Evolutionary conservation across 805 yeast species (phyloP), one percentile per base, ranked within the genome.

Genomic region (Martiniozyma abietophila): DNA sequence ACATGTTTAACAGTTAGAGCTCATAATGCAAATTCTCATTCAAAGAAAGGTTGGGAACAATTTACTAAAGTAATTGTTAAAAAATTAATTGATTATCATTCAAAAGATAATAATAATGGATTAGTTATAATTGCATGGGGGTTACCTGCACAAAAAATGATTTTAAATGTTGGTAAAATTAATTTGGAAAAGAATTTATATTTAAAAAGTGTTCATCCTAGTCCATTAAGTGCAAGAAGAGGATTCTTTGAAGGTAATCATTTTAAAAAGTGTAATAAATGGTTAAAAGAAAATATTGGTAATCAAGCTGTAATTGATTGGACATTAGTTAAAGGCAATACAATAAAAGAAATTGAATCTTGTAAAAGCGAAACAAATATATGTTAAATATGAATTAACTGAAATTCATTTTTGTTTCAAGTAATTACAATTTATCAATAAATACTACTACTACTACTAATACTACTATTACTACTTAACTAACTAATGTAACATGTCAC

Each of bases 11-110:
- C 97, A 0, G 98, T 92, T 0, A 78, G 79, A 39, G 95, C 95
- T 0, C 96, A 89, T 51, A 74, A 77, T 49, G 95, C 98, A 8
- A 85, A 86, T 49, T 85, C 96, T 9, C 98, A 92, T 52, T 74
- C 96, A 1, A 74, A 76, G 22, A 66, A 67, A 45, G 98, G 98
- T 0, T 92, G 98, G 98, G 96, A 88, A 49, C 63, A 61, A 23
- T 86, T 92, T 53, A 92, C 98, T 0, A 83, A 74, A 48, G 65
- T 72, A 21, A 85, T 77, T 1, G 69, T 92, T 10, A 59, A 65
- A 25, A 47, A 60, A 1, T 65, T 80, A 24, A 58, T 78, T 8
- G 51, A 64, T 11, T 67, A 66, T 44, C 74, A 75, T 29, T 62
- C 64, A 15, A 47, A 56, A 10, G 43, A 52, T 7, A 29, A 39